Base-by-base conservation (phyloP, 192 early-diverging fungal genomes). In the Coemansia sp. region DNA sequence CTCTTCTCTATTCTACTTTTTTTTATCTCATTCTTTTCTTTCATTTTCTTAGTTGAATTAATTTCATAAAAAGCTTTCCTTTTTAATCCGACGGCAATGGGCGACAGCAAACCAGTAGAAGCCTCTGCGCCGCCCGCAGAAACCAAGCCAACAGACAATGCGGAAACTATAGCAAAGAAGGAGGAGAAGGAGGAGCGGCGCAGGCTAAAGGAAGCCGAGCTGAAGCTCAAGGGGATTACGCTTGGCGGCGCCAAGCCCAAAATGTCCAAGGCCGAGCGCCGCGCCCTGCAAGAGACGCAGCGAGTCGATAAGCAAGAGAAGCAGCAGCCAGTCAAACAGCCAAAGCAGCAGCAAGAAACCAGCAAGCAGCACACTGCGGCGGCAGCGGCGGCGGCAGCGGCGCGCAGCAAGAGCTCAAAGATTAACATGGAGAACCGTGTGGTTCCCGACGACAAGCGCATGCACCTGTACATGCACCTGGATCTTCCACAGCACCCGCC, bases 181-280 rank as follows among this genome's bases (percentile, higher is more conserved):
- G 50, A 53, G 25, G 64, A 60, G 25, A 80, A 80, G 59, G 77
- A 80, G 41, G 77, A 80, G 61, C 77, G 72, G 32, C 68, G 72
- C 11, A 46, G 62, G 49, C 54, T 68, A 40, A 80, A 67, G 58
- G 64, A 67, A 41, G 54, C 70, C 2, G 72, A 80, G 69, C 66
- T 80, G 3, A 61, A 71, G 41, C 65, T 59, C 50, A 64, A 62
- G n/a, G 65, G 62, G 43, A 67, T 80, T 59, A 50, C 33, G 15
- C 56, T 67, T 5, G 72, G 59, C 63, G 53, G 62, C 49, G 7
- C 17, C 15, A 66, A 63, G 23, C 92, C 91, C 71, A 77, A 88
- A 41, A 89, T 93, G 91, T 94, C 92, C 23, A 96, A 95, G 64
- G 92, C 92, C 25, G 93, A 98, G 83, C 86, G 93, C 57, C 86